phyloP scores from a whole-genome alignment of 2,329 filamentous ascomycete genomes.

The Apiospora koreana region DNA sequence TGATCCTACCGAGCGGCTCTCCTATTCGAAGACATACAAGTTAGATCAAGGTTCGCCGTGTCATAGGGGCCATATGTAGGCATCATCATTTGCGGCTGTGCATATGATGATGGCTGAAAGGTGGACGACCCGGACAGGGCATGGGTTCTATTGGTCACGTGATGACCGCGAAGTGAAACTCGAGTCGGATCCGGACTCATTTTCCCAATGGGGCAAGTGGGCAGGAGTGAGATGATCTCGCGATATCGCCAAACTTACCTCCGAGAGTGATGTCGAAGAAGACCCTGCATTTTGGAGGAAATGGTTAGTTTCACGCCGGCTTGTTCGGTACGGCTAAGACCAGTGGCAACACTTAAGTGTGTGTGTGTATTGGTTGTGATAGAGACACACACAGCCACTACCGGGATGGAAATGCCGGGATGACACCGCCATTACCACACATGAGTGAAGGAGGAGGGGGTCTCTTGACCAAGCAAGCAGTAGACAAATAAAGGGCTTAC shows the following conservation, averaged over 20 bases:
- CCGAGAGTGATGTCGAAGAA: conserved; percentile 81
- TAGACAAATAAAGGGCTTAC: conserved; percentile 32
- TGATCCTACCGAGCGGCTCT: conserved; percentile 82
- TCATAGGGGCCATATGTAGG: no score
- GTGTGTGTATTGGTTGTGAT: background rate
- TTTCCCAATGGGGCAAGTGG: background rate
- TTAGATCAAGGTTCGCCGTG: conserved; percentile 14
- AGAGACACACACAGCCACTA: conserved; percentile 2
- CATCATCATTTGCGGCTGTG: background rate
- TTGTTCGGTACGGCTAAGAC: conserved; percentile 34
- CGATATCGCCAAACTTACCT: conserved; percentile 51
- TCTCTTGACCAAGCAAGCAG: conserved; percentile 2
- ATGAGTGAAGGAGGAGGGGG: background rate
- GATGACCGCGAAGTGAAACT: background rate
- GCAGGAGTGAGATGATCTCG: background rate
- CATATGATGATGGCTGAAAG: background rate
- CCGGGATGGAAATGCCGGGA: background rate
- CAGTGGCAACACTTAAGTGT: conserved; percentile 11
- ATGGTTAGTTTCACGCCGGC: background rate
- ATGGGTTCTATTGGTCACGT: conserved; percentile 4
- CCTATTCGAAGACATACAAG: conserved; percentile 49
- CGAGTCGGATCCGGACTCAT: background rate
- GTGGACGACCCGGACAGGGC: background rate
- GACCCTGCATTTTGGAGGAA: conserved; percentile 41
- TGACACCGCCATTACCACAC: conserved; percentile 11